Conservation (phyloP, 1,284 basidiomycete genomes). For the Xerocomus nothofagi region DNA sequence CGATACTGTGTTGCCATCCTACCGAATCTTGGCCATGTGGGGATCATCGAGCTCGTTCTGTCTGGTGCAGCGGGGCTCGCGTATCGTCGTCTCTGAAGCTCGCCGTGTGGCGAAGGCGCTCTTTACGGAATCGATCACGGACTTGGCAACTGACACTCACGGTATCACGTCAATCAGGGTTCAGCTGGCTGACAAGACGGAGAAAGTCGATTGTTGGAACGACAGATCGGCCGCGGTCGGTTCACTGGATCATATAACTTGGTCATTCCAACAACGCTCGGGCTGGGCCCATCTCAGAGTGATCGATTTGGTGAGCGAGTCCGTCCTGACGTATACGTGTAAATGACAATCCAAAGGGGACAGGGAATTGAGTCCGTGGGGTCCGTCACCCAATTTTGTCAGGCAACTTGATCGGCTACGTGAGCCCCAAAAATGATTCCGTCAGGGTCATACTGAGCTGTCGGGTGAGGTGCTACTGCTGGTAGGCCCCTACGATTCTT, state of each 20-base stretch:
- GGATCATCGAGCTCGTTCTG: not conserved
- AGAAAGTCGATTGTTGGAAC: not conserved
- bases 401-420: conserved; percentile 32
- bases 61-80: not conserved
- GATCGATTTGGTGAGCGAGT: not conserved
- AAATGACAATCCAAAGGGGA: no score
- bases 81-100: conserved; percentile 5
- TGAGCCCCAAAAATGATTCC: conserved; percentile 14
- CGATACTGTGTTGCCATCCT: not conserved
- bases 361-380: conserved; percentile 4
- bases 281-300: no score
- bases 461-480: conserved; percentile 3
- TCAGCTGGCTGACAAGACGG: conserved; percentile 1
- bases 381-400: conserved; percentile 19
- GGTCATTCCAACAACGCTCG: not conserved
- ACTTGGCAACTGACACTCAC: conserved; percentile 11
- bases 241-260: not conserved
- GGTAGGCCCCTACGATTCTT: no score
- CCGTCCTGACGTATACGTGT: not conserved
- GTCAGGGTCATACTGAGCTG: conserved; percentile 22
- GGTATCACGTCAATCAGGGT: conserved; percentile 23
- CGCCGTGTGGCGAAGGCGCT: conserved; percentile 25
- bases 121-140: conserved; percentile 17
- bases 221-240: no score
- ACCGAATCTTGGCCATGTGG: not conserved